A percentile compares a stretch with the other conserved stretches of the same genome.
These are phyloP conservation scores for Eragrostis nindensis DNA, from an alignment of 176 grass and related monocot genomes.

Conservation along the genomic window DNA sequence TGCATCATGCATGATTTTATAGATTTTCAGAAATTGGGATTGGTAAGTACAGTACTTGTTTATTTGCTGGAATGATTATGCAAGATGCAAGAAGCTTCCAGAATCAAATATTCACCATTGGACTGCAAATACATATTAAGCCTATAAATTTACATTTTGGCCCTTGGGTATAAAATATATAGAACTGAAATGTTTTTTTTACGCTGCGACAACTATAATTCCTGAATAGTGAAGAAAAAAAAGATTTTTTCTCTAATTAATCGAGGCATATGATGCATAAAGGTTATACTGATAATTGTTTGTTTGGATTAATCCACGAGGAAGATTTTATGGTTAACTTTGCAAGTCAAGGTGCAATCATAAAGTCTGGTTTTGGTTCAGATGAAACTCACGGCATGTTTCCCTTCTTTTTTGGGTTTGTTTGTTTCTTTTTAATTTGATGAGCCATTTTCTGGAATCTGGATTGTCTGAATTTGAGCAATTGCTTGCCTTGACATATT, in stretches of 20 bases:
- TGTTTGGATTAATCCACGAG: conserved; percentile 27
- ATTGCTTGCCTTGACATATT: conserved; percentile 24
- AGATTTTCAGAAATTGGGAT: conserved; percentile 22
- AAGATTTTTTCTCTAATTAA: conserved; percentile 29
- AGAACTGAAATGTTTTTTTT: not conserved
- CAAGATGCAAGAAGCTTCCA: conserved; percentile 35
- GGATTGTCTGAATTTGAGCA: conserved; percentile 16
- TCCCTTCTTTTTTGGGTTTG: not conserved
- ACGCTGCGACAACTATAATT: conserved; percentile 21
- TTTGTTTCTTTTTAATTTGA: not conserved
- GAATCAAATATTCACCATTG: conserved; percentile 26
- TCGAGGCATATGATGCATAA: conserved; percentile 8
- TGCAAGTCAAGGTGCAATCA: conserved; percentile 10
- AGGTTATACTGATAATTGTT: conserved; percentile 23
- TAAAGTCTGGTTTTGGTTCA: conserved; percentile 18
- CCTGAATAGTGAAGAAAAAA: not conserved
- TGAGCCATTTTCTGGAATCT: conserved; percentile 32
- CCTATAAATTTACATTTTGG: conserved; percentile 8
- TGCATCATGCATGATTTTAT: conserved; percentile 1
- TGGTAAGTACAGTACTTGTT: not conserved
- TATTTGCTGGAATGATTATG: conserved; percentile 19
- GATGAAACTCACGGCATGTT: conserved; percentile 9
- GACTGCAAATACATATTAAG: conserved; percentile 7
- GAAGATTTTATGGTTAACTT: conserved; percentile 17
- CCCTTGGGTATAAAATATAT: conserved; percentile 9